Base-by-base conservation (phyloP, 306 rosid species). In the Gastrolobium bilobum region DNA sequence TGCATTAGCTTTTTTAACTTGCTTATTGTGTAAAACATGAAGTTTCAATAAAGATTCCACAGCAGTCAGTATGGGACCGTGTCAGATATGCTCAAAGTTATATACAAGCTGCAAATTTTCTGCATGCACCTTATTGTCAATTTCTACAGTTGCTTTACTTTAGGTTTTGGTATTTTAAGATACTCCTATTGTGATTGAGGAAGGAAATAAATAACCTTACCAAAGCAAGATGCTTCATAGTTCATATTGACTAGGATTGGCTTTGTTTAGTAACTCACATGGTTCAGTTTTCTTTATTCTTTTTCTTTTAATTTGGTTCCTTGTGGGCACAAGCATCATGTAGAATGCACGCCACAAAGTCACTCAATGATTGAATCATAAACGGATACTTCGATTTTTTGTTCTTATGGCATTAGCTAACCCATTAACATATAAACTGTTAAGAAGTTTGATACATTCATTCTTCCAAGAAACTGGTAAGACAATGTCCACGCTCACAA, bases 271-370 rank as follows among this genome's bases (percentile, higher is more conserved):
- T 29, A 34, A 42, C 74, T 70, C 51, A 62, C 39, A n/a, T 57
- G n/a, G 29, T 66, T 67, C 9, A 58, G 35, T 66, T 73, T 34
- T 68, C 14, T 42, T 67, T 42, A 0, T 4, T 10, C 53, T 20
- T 14, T 81, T 34, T 30, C 48, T 61, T 48, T 60, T 42, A 29
- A 56, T 72, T 61, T 47, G 48, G 58, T 75, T 79, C 65, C 82
- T 75, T 53, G 66, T 57, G 64, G 79, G 74, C 73, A 59, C 60
- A 74, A 79, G 68, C 81, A 46, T 79, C 81, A 46, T 79, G 79
- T n/a, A 46, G 51, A 69, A 37, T 79, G 75, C 82, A 69, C 76
- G 66, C 26, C 9, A 67, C 53, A 35, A 52, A 79, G 78, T 51
- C 38, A 76, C 48, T 44, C 56, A 75, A 69, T 71, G 38, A 79